Evolutionary conservation across 768 basidiomycete species (phyloP).

Genomic region (Rhodosporidiobolus odoratus): DNA sequence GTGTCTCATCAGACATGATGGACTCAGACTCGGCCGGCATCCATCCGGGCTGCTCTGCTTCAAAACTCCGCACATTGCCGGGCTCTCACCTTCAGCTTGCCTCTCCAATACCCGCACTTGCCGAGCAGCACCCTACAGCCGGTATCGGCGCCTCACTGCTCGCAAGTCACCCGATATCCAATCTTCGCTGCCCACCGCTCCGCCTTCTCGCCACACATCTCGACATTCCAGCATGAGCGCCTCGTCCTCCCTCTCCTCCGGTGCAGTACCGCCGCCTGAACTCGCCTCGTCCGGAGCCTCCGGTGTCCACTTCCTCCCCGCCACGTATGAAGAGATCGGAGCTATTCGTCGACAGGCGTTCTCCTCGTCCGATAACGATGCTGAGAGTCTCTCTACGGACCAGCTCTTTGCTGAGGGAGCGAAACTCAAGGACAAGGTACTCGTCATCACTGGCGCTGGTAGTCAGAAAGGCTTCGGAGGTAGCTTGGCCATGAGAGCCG

Average conservation of each 20-base stretch:
- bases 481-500: neutral
- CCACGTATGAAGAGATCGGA: neutral
- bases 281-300: neutral
- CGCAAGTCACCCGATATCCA: too few species aligned
- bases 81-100: too few species aligned
- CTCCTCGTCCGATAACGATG: neutral
- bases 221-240: too few species aligned
- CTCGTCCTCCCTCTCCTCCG: neutral
- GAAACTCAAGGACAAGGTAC: conserved; percentile 14
- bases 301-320: neutral
- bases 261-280: neutral
- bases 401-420: neutral
- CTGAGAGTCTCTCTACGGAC: neutral
- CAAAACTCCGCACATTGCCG: too few species aligned
- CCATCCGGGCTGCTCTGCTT: too few species aligned
- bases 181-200: too few species aligned
- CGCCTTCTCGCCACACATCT: neutral
- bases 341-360: neutral
- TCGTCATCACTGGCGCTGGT: conserved; percentile 27
- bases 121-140: too few species aligned
- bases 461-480: conserved; percentile 13
- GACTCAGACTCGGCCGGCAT: too few species aligned
- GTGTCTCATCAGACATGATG: too few species aligned
- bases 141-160: too few species aligned
- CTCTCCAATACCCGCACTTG: too few species aligned